These are phyloP conservation scores for Trichoderma guizhouense DNA, from an alignment of 2,329 filamentous ascomycete genomes.

Conservation along the genomic window DNA sequence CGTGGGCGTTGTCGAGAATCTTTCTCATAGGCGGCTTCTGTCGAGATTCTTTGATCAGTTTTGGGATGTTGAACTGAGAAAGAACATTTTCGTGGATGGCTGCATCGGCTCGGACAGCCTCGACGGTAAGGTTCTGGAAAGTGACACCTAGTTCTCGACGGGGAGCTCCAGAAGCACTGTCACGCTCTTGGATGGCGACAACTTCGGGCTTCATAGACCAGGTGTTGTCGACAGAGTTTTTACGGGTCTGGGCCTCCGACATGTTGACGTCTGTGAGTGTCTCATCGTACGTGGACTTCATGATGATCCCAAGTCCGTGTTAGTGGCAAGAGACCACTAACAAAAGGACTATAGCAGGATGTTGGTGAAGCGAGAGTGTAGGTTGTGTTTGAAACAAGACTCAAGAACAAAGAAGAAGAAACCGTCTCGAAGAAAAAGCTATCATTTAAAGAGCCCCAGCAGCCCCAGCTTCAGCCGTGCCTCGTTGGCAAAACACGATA, in stretches of 20 bases:
- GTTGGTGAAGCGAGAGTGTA: background rate
- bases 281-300: slow-evolving; percentile 29
- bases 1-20: slow-evolving; percentile 62
- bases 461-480: background rate
- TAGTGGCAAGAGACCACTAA: background rate
- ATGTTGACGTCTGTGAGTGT: slow-evolving; percentile 26
- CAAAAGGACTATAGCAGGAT: background rate
- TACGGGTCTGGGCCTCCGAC: slow-evolving; percentile 18
- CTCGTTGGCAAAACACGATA: background rate
- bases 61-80: slow-evolving; percentile 55
- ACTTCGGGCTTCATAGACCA: slow-evolving; percentile 51
- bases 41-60: slow-evolving; percentile 50
- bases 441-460: background rate
- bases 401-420: background rate
- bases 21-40: slow-evolving; percentile 58
- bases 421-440: background rate
- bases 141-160: slow-evolving; percentile 57
- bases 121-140: slow-evolving; percentile 62
- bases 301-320: slow-evolving; percentile 18
- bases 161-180: slow-evolving; percentile 45
- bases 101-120: slow-evolving; percentile 58
- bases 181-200: slow-evolving; percentile 40
- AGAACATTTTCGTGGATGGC: slow-evolving; percentile 64
- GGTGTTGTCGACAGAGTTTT: slow-evolving; percentile 26
- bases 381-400: background rate